These are phyloP conservation scores for Naganishia antarctica DNA, from an alignment of 768 basidiomycete genomes.

Conservation along the genomic window DNA sequence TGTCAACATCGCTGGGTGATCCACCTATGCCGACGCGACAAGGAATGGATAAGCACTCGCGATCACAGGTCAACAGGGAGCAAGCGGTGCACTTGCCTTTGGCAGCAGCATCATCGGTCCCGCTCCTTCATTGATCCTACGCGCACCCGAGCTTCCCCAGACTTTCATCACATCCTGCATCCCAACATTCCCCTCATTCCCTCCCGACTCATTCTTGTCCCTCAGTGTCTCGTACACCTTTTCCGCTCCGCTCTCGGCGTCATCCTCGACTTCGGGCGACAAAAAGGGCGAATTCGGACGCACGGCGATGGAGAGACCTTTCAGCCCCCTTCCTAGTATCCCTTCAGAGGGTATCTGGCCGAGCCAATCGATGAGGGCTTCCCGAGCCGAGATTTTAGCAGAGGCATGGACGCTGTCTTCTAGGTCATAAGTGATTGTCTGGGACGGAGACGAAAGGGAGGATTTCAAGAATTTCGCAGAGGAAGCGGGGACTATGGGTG, in stretches of 20 bases:
- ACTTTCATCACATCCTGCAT: constrained; percentile 16
- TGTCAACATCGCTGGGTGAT: constrained; percentile 27
- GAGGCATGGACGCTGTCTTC: constrained; percentile 28
- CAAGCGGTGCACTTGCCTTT: constrained; percentile 19
- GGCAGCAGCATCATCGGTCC: constrained; percentile 30
- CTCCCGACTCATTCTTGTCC: constrained; percentile 6
- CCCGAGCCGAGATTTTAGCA: constrained; percentile 15
- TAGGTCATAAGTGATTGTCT: constrained; percentile 27
- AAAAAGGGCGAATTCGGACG: constrained; percentile 23
- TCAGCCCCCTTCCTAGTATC: constrained; percentile 2
- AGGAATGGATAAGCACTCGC: no score
- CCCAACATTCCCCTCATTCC: constrained; percentile 6
- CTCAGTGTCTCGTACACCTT: neutral
- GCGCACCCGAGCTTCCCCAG: constrained; percentile 16
- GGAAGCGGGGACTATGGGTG: constrained; percentile 26
- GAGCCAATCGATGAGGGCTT: constrained; percentile 21
- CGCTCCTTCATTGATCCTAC: constrained; percentile 14
- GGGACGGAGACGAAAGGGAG: constrained; percentile 19
- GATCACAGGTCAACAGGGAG: no score
- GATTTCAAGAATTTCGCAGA: constrained; percentile 28
- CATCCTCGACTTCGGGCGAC: constrained; percentile 5
- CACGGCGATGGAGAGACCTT: constrained; percentile 22
- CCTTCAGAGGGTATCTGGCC: neutral
- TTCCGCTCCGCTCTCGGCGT: neutral
- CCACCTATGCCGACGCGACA: constrained; percentile 20